Evolutionary conservation across 2,329 filamentous ascomycete species (phyloP).

Genomic region (Microcera coccophila): DNA sequence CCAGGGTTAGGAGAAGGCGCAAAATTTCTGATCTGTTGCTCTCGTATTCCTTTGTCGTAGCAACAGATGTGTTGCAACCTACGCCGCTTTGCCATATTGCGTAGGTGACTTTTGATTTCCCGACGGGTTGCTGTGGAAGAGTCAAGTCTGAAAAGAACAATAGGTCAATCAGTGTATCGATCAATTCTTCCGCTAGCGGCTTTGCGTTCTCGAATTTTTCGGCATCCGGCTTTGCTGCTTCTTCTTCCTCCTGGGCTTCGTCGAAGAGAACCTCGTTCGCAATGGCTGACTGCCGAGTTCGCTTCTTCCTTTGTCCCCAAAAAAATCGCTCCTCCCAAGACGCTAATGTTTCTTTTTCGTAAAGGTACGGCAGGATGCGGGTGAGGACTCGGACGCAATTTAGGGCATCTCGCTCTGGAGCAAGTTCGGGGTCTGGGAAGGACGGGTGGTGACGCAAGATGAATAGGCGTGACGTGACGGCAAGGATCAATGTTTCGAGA

Average conservation of each 20-base stretch:
- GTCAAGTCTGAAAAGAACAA: slow-evolving; percentile 92
- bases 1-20: slow-evolving; percentile 76
- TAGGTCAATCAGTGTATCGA: slow-evolving; percentile 83
- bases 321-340: slow-evolving; percentile 93
- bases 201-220: slow-evolving; percentile 77
- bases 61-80: slow-evolving; percentile 84
- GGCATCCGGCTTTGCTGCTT: slow-evolving; percentile 42
- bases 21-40: slow-evolving; percentile 89
- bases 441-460: slow-evolving; percentile 82
- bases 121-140: slow-evolving; percentile 65
- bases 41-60: slow-evolving; percentile 87
- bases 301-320: slow-evolving; percentile 73
- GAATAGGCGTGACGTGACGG: slow-evolving; percentile 77
- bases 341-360: slow-evolving; percentile 79
- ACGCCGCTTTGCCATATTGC: slow-evolving; percentile 98
- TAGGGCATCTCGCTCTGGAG: slow-evolving; percentile 80
- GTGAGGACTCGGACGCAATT: slow-evolving; percentile 94
- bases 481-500: slow-evolving; percentile 81
- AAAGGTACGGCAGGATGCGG: slow-evolving; percentile 82
- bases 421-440: slow-evolving; percentile 81
- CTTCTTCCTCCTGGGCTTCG: slow-evolving; percentile 58
- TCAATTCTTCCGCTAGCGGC: slow-evolving; percentile 85
- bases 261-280: slow-evolving; percentile 81
- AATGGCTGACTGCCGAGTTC: slow-evolving; percentile 62
- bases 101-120: slow-evolving; percentile 79